Base-by-base conservation (phyloP, 2,329 filamentous ascomycete genomes). In the Penicillium occitanis region DNA sequence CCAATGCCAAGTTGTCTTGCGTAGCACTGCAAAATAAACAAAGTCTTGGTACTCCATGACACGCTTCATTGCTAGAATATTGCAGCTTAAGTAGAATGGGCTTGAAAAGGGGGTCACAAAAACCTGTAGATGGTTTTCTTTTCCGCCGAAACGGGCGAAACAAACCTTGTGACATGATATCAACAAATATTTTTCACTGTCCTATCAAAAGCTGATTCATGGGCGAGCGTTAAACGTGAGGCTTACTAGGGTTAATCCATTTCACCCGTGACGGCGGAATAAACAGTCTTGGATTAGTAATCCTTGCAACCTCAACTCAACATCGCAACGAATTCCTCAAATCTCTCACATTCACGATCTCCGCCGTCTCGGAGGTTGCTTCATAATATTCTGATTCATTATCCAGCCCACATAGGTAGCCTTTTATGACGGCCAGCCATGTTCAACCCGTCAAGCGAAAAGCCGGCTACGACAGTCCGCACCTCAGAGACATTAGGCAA, bases 241-340 rank as follows among this genome's bases (percentile, higher is more conserved):
- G 46, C 19, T 48, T 44, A 57, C 11, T 35, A 35, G 44, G 59
- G 33, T 51, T 37, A 44, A 61, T 53, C 40, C 5, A 37, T 13
- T 65, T 60, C 55, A 33, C 46, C 55, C 63, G 55, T 13, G 14
- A 51, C 63, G 63, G 55, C 55, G 63, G 63, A 65, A 44, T 10
- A 64, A 50, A 17, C 22, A 5, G 25, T n/a, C 19, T 14, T 48
- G 19, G 5, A 48, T 48, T 48, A 48, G 19, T 48, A 48, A 48
- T 37, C 35, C 42, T 53, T n/a, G 3, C 17, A 44, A 46, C 42
- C 22, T 30, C n/a, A 44, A 50, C n/a, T 48, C 42, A 48, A 25
- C 44, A 19, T 19, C 30, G 30, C 44, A 37, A 10, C 33, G 37
- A 17, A 19, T 11, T 25, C 19, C 42, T 17, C 3, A n/a, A 30